phyloP scores from a whole-genome alignment of 1,284 basidiomycete genomes.

The Thecaphora thlaspeos region DNA sequence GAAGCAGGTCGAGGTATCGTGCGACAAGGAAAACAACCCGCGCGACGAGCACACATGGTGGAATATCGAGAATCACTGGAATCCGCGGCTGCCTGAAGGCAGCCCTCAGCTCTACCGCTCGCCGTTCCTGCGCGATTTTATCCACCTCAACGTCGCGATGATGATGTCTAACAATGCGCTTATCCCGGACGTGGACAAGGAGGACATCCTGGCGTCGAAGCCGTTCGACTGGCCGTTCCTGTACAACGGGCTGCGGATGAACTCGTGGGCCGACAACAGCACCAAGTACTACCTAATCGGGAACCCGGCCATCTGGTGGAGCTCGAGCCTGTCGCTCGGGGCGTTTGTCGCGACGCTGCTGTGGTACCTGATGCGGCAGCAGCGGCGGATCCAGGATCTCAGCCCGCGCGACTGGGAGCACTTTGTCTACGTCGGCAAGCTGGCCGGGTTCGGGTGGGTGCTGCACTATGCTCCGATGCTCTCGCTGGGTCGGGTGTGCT shows the following conservation, averaged over 20 bases:
- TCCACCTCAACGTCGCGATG: slow-evolving; percentile 98
- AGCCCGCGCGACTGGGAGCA: slow-evolving; percentile 85
- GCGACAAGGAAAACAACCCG: slow-evolving; percentile 82
- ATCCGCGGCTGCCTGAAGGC: slow-evolving; percentile 81
- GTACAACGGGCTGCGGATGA: slow-evolving; percentile 82
- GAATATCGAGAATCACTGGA: slow-evolving; percentile 98
- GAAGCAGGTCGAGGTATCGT: slow-evolving; percentile 96
- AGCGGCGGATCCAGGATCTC: slow-evolving; percentile 88
- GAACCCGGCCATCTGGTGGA: slow-evolving; percentile 91
- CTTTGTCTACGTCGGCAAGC: slow-evolving; percentile 86
- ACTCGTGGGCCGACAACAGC: slow-evolving; percentile 85
- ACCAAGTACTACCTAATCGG: slow-evolving; percentile 93
- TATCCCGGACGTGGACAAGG: slow-evolving; percentile 94
- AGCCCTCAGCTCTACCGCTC: slow-evolving; percentile 81
- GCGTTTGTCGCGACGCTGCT: slow-evolving; percentile 64
- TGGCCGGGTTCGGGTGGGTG: slow-evolving; percentile 86
- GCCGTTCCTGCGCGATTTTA: slow-evolving; percentile 93
- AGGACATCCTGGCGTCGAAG: slow-evolving; percentile 89
- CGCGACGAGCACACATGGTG: slow-evolving; percentile 86
- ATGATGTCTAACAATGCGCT: slow-evolving; percentile 99
- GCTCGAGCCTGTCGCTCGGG: slow-evolving; percentile 70
- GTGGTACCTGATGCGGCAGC: slow-evolving; percentile 77
- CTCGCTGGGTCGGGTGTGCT: slow-evolving; percentile 66
- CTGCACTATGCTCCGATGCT: slow-evolving; percentile 91
- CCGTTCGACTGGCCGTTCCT: slow-evolving; percentile 94